Conservation (phyloP, 768 basidiomycete genomes). For the Kwoniella botswanensis region DNA sequence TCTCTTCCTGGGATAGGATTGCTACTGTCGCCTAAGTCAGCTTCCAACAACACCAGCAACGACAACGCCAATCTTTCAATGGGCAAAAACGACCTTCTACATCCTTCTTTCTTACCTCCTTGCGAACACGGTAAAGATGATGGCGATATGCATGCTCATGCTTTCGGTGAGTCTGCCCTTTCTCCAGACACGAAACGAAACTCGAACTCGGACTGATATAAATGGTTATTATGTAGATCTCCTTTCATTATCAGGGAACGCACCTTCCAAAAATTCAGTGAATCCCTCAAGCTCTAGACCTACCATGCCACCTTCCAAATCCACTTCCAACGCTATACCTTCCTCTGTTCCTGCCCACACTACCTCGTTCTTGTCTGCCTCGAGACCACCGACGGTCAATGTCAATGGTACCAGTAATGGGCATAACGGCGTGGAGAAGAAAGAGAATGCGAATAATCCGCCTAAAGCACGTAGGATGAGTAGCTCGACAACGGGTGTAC, state of each 20-base stretch:
- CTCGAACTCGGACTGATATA: not conserved
- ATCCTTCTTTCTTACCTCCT: constrained; percentile 47
- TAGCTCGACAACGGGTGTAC: constrained; percentile 47
- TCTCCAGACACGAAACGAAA: not conserved
- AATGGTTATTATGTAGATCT: constrained; percentile 31
- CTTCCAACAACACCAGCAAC: not conserved
- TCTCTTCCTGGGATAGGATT: constrained; percentile 18
- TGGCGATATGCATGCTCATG: constrained; percentile 49
- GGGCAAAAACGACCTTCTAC: constrained; percentile 40
- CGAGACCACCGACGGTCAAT: constrained; percentile 32
- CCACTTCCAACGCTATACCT: constrained; percentile 30
- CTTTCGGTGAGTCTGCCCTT: constrained; percentile 41
- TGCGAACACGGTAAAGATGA: constrained; percentile 45
- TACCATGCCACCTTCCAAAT: constrained; percentile 25
- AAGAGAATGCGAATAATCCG: constrained; percentile 17
- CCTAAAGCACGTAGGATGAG: constrained; percentile 50
- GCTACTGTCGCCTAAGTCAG: constrained; percentile 19
- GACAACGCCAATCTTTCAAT: not conserved
- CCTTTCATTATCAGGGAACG: constrained; percentile 39
- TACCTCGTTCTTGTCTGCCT: constrained; percentile 41
- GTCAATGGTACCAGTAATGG: constrained; percentile 17
- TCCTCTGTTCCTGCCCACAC: constrained; percentile 42
- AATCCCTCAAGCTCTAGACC: constrained; percentile 9
- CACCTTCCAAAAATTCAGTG: not conserved
- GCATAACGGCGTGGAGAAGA: constrained; percentile 6